Percentiles rank a stretch among this genome's conserved stretches.
Evolutionary conservation across 371 early-diverging fungal genomes (phyloP).

Genomic region (Saksenaea vasiformis): DNA sequence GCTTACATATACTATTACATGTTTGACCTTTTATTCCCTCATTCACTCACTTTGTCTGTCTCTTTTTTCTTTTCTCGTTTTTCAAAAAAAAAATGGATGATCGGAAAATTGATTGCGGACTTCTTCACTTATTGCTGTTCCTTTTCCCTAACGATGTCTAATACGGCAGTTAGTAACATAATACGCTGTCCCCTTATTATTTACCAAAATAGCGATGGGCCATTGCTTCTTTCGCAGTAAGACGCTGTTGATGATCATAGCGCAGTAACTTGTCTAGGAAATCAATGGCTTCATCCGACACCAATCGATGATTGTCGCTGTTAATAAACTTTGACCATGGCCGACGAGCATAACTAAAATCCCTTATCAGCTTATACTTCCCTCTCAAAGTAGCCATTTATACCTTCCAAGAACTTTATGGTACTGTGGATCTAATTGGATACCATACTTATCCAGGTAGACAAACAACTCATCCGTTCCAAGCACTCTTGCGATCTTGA

Average conservation of each 20-base stretch:
- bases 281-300: conserved; percentile 90
- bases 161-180: background rate
- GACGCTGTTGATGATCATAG: conserved; percentile 97
- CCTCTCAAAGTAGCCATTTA: no score
- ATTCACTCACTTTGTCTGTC: no score
- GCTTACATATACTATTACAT: no score
- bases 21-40: background rate
- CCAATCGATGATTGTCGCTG: conserved; percentile 80
- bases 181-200: background rate
- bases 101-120: background rate
- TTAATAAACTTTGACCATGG: conserved; percentile 93
- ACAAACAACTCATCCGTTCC: conserved; percentile 93
- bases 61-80: background rate
- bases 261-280: conserved; percentile 93
- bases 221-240: conserved; percentile 97
- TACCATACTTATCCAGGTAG: conserved; percentile 94
- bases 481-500: conserved; percentile 95
- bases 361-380: background rate
- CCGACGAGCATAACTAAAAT: conserved; percentile 80
- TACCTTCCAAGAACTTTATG: conserved; percentile 78
- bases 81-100: background rate
- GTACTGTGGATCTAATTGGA: conserved; percentile 87
- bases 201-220: conserved; percentile 90
- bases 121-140: background rate
- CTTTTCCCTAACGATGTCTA: background rate